A percentile compares a stretch with the other conserved stretches of the same genome.
phyloP scores from a whole-genome alignment of 2,329 filamentous ascomycete genomes.

The Septoria petroselini region DNA sequence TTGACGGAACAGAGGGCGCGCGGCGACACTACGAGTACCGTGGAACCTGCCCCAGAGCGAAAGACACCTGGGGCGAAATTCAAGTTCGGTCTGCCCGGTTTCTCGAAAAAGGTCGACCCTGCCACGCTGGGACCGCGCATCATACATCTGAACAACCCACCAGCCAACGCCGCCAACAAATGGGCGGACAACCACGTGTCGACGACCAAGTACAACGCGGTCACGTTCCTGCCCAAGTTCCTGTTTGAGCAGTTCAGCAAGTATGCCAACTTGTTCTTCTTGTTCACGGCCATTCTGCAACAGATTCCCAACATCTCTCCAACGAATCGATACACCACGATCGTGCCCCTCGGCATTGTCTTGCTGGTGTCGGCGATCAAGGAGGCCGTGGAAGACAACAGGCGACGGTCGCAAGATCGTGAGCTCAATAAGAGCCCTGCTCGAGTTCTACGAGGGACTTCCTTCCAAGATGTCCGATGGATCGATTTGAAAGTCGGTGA shows the following conservation, averaged over 20 bases:
- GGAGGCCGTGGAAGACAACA: slow-evolving; percentile 89
- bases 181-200: slow-evolving; percentile 97
- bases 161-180: slow-evolving; percentile 83
- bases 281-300: slow-evolving; percentile 91
- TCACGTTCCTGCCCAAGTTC: slow-evolving; percentile 94
- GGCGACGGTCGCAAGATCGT: slow-evolving; percentile 81
- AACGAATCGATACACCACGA: slow-evolving; percentile 93
- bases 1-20: slow-evolving; percentile 70
- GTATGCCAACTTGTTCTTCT: slow-evolving; percentile 98
- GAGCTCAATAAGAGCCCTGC: slow-evolving; percentile 85
- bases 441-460: slow-evolving; percentile 75
- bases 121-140: slow-evolving; percentile 86
- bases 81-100: slow-evolving; percentile 81
- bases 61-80: slow-evolving; percentile 72
- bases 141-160: slow-evolving; percentile 94
- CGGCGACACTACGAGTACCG: slow-evolving; percentile 20
- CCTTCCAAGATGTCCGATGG: slow-evolving; percentile 86
- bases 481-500: slow-evolving; percentile 90
- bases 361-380: slow-evolving; percentile 93
- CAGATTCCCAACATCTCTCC: slow-evolving; percentile 94
- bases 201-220: slow-evolving; percentile 92
- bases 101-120: slow-evolving; percentile 73
- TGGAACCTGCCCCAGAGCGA: slow-evolving; percentile 33
- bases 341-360: slow-evolving; percentile 87
- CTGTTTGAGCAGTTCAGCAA: slow-evolving; percentile 98